Conservation (phyloP, 208 protist species). For the Leishmania tarentolae region DNA sequence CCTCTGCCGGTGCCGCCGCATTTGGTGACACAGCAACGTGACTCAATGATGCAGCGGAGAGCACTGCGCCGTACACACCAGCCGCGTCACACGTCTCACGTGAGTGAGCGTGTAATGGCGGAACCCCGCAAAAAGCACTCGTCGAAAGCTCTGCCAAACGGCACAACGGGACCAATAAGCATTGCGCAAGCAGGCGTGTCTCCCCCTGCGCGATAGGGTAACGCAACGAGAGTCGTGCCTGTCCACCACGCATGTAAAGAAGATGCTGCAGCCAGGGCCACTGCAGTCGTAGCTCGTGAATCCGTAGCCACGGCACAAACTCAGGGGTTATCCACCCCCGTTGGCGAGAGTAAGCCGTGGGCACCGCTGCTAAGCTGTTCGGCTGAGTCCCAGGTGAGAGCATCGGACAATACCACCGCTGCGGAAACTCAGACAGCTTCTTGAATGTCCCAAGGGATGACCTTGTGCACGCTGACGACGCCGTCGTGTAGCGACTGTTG, state of each 20-base stretch:
- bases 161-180: slow-evolving; percentile 19
- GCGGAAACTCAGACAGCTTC: neutral
- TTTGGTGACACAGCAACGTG: neutral
- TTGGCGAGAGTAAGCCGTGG: neutral
- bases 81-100: neutral
- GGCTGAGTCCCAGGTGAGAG: neutral
- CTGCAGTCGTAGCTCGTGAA: slow-evolving; percentile 23
- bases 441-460: neutral
- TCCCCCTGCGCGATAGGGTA: neutral
- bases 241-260: slow-evolving; percentile 24
- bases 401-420: slow-evolving; percentile 1
- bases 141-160: neutral
- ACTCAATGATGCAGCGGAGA: neutral
- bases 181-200: slow-evolving; percentile 4
- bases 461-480: neutral
- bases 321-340: slow-evolving; percentile 19
- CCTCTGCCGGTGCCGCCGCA: slow-evolving; percentile 1
- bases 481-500: neutral
- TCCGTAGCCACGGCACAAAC: slow-evolving; percentile 27
- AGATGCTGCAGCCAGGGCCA: slow-evolving; percentile 44
- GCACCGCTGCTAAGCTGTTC: neutral
- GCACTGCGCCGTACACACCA: slow-evolving; percentile 8
- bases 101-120: neutral
- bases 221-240: slow-evolving; percentile 18
- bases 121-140: neutral